Conservation (phyloP, 1,284 basidiomycete species). For the Papiliotrema laurentii region DNA sequence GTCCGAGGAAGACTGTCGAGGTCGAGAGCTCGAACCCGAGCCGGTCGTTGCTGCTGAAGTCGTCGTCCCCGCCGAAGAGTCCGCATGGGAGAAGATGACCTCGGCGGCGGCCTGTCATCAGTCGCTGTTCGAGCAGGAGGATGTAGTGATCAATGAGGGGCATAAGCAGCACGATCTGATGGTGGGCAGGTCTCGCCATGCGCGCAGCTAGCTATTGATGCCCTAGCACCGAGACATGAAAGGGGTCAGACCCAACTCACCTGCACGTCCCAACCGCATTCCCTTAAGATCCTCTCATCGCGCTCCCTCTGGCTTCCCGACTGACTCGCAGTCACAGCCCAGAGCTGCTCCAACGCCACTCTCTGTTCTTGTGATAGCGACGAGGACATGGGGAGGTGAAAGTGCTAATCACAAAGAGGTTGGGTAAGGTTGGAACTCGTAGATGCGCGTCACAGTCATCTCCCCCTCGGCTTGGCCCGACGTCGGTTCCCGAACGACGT, state of each 20-base stretch:
- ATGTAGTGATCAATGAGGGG: not conserved
- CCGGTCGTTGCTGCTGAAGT: too few relatives aligned
- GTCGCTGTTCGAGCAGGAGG: not conserved
- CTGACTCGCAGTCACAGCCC: conserved; percentile 44
- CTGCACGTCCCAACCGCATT: conserved; percentile 47
- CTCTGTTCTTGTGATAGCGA: conserved; percentile 28
- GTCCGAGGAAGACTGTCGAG: not conserved
- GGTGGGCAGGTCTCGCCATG: conserved; percentile 27
- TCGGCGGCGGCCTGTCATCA: conserved; percentile 1
- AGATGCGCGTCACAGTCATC: too few relatives aligned
- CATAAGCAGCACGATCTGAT: too few relatives aligned
- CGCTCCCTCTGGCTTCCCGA: conserved; percentile 28
- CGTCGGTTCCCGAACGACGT: too few relatives aligned
- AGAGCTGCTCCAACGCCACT: conserved; percentile 39
- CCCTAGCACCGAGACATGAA: not conserved
- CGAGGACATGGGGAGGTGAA: conserved; percentile 8
- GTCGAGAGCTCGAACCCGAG: too few relatives aligned
- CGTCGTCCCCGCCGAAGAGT: conserved; percentile 1
- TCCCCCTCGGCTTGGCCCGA: too few relatives aligned
- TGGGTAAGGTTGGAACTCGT: too few relatives aligned
- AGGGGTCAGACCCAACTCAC: conserved; percentile 34
- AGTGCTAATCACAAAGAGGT: too few relatives aligned
- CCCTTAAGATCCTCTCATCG: conserved; percentile 40
- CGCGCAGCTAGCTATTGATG: not conserved
- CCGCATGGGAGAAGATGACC: conserved; percentile 16